Evolutionary conservation across 345 rosid species (phyloP), one percentile per base, ranked within the genome.

Genomic region (Dipteronia sinensis): DNA sequence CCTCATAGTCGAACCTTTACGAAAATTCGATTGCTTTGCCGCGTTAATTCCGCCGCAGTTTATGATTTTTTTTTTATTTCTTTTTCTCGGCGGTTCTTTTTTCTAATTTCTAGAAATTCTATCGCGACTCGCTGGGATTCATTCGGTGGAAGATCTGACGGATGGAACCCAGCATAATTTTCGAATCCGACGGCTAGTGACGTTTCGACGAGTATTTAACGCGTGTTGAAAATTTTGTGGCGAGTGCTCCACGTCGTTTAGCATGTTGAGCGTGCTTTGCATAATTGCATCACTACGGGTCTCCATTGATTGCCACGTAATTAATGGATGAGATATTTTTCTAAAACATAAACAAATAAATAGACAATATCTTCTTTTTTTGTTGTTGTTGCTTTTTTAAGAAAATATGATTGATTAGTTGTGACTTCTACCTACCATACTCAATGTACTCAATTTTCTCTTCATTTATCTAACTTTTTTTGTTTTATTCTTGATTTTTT

Each of bases 21-120:
- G 38, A 19, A 25, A 31, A 38, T 3, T 65, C 47, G 72, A 10
- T 71, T 49, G 13, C 79, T 71, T 78, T 17, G 67, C 76, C 83
- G 80, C 86, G 86, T 79, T 69, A 74, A 86, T 81, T 49, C 59
- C 76, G 85, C 80, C 78, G 1, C 73, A 17, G 15, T 83, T 77
- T 68, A 73, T 76, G 74, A 58, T 47, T 71, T 71, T 68, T 69
- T 69, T 61, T 62, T 34, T 25, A 10, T 1, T 11, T 66, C 66
- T 69, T 46, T 23, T 71, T 63, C 42, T 75, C 67, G 58, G 58
- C 67, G 16, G 3, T 29, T 16, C 59, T 20, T 25, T 51, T 51
- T 51, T 76, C 49, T 34, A 40, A 67, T 67, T 42, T 67, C 29
- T 22, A 46, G 79, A 19, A 40, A 23, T 25, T 71, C n/a, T 11